These are phyloP conservation scores for Petunia hybrid DNA, from an alignment of 305 asterid species.

Conservation along the genomic window DNA sequence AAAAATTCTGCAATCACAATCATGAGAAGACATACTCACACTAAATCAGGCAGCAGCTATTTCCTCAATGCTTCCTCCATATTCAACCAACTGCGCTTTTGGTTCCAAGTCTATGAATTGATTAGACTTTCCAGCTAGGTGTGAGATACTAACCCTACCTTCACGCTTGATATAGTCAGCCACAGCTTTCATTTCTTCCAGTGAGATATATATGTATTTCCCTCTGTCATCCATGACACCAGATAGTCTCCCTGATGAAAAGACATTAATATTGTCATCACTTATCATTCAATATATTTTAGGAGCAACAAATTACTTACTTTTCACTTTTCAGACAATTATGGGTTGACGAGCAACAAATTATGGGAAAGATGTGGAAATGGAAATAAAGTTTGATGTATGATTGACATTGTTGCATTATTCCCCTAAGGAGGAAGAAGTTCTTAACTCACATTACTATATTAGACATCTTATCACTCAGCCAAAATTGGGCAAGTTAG, in stretches of 20 bases:
- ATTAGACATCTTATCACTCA: background rate
- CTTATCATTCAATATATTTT: background rate
- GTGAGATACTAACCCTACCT: conserved; percentile 92
- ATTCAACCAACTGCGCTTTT: conserved; percentile 60
- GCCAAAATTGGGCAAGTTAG: background rate
- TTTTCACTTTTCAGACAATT: background rate
- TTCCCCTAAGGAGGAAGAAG: background rate
- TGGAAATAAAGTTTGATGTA: background rate
- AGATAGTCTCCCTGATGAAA: conserved; percentile 77
- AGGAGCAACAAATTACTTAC: background rate
- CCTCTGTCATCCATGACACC: conserved; percentile 99
- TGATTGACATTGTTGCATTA: background rate
- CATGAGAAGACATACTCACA: background rate
- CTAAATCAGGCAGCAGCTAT: conserved; percentile 58
- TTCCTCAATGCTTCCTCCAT: conserved; percentile 52
- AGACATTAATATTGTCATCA: background rate
- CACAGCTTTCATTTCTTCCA: conserved; percentile 94
- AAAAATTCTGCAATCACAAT: background rate
- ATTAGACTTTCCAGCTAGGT: conserved; percentile 91
- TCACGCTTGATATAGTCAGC: conserved; percentile 89
- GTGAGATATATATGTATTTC: conserved; percentile 85
- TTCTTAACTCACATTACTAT: no score
- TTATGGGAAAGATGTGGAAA: background rate
- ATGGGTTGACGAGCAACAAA: background rate
- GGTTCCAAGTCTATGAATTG: conserved; percentile 95